Evolutionary conservation across 768 basidiomycete genomes (phyloP).

Genomic region (Tubosaeta sp.): DNA sequence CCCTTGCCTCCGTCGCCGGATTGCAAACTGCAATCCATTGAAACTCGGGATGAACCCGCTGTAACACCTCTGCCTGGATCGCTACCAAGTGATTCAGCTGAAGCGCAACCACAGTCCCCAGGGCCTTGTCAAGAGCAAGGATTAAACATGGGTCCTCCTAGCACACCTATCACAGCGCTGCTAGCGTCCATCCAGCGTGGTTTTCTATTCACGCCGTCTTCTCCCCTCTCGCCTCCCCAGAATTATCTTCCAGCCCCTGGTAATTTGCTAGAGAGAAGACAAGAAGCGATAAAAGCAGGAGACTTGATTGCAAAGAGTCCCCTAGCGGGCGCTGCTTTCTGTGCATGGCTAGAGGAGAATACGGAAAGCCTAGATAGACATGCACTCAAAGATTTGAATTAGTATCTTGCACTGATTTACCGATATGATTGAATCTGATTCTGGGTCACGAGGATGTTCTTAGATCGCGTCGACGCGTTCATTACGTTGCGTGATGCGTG

Average conservation of each 20-base stretch:
- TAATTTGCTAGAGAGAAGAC: slow-evolving; percentile 6
- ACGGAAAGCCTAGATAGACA: slow-evolving; percentile 19
- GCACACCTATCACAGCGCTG: slow-evolving; percentile 66
- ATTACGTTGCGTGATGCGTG: slow-evolving; percentile 24
- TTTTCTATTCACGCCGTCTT: slow-evolving; percentile 62
- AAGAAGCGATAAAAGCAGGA: not conserved
- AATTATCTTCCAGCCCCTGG: slow-evolving; percentile 31
- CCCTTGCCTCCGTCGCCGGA: slow-evolving; percentile 21
- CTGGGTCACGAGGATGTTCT: not conserved
- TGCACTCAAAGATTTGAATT: slow-evolving; percentile 24
- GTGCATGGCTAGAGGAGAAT: slow-evolving; percentile 9
- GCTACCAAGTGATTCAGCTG: not conserved
- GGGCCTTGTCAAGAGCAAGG: slow-evolving; percentile 2
- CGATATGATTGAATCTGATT: not conserved
- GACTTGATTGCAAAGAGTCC: not conserved
- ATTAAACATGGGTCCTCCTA: slow-evolving; percentile 19
- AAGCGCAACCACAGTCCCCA: not conserved
- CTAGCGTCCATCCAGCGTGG: slow-evolving; percentile 60
- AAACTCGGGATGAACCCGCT: slow-evolving; percentile 4
- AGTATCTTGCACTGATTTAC: not conserved
- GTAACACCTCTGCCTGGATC: not conserved
- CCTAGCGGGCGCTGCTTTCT: slow-evolving; percentile 3
- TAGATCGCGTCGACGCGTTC: slow-evolving; percentile 17
- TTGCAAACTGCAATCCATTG: not conserved
- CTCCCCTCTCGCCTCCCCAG: slow-evolving; percentile 56